Base-by-base conservation (phyloP, 768 basidiomycete species). In the Rhodocollybia butyracea region DNA sequence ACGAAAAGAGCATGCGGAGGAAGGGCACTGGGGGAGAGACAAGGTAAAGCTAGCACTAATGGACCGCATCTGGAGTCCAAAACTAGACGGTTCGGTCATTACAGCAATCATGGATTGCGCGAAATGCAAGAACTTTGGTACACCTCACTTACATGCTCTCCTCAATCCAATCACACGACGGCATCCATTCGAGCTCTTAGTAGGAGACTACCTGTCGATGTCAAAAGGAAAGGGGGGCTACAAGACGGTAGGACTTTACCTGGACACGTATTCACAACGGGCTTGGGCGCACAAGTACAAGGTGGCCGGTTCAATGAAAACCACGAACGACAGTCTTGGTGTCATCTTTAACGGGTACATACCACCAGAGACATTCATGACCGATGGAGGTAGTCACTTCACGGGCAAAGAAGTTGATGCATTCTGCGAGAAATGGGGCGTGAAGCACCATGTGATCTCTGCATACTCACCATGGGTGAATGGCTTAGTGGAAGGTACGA, bases 261-360 rank as follows among this genome's bases (percentile, higher is more conserved):
- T 75, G 5, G 73, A 76, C 53, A 63, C 59, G 0, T 73, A 46
- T 52, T 63, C 68, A 2, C 66, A 66, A 32, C 63, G 61, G 11
- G 60, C 64, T 0, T 74, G 69, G 70, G 72, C 50, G 1, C 61
- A 46, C 59, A 68, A 64, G 40, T 56, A 61, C 36, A 73, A 71
- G 40, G 21, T 22, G 7, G 32, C 29, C 8, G 48, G 40, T 7
- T 27, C 48, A 10, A 26, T 26, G 24, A 47, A 47, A 19, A 61
- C 64, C 0, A 74, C 70, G 1, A 5, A 5, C 11, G 3, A 3
- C 1, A 48, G 47, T 19, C 12, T 48, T 11, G 8, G 12, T 1
- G 19, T 24, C 17, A 67, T 77, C 12, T 63, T 56, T 27, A 42
- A 62, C 3, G 36, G 43, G 1, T 74, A 66, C 52, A 27, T 47